Evolutionary conservation across 2,329 filamentous ascomycete species (phyloP).

Genomic region (Penicillium sp.): DNA sequence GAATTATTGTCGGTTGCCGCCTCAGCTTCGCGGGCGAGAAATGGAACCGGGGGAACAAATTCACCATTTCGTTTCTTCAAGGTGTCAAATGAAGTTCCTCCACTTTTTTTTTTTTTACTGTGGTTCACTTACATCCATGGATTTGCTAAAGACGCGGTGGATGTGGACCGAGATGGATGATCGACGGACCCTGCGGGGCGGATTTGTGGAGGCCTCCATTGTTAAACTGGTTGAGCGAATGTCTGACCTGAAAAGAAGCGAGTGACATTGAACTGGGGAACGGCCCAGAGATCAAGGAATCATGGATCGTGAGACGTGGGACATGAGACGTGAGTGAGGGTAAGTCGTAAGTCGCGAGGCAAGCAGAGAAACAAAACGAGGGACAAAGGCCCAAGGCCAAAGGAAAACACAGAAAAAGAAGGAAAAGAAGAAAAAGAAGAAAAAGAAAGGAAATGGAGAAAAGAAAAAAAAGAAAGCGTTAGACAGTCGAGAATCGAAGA

Average conservation of each 20-base stretch:
- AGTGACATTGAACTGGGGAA: slow-evolving; percentile 2
- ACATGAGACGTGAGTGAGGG: not conserved
- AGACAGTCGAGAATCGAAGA: slow-evolving; percentile 8
- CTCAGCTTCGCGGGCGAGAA: slow-evolving; percentile 1
- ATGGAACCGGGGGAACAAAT: not conserved
- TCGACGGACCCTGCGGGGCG: slow-evolving; percentile 21
- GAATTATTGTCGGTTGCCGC: slow-evolving; percentile 2
- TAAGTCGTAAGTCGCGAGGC: not conserved
- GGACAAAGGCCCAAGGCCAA: not conserved
- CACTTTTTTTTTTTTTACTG: not conserved
- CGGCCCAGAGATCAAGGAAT: not conserved
- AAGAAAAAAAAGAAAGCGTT: not conserved
- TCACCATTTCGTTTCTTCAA: slow-evolving; percentile 10
- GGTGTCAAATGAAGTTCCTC: not conserved
- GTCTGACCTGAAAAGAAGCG: not conserved
- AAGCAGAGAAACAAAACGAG: not conserved
- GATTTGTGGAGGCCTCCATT: slow-evolving; percentile 17
- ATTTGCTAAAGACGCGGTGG: slow-evolving; percentile 19
- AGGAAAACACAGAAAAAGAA: not conserved
- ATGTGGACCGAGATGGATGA: slow-evolving; percentile 24
- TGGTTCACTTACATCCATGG: slow-evolving; percentile 15
- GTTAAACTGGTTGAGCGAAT: not conserved
- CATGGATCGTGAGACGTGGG: not conserved
- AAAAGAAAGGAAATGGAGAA: not conserved
- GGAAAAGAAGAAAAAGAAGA: too few species aligned